Evolutionary conservation across 2,329 filamentous ascomycete species (phyloP), one percentile per base, ranked within the genome.

Genomic region (Macrophomina pseudophaseolina): DNA sequence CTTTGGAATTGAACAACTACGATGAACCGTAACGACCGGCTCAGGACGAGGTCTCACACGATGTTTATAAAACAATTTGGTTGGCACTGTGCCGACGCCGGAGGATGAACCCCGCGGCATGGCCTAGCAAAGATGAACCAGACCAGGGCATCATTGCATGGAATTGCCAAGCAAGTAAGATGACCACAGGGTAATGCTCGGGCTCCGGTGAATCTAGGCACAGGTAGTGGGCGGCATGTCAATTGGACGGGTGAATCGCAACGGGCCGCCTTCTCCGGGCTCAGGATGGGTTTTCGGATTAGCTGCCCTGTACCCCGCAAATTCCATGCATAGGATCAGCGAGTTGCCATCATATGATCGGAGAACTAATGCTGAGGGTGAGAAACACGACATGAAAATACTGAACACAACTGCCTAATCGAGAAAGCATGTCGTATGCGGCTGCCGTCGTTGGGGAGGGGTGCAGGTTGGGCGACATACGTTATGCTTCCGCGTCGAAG

Each of bases 251-350:
- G 35, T 46, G 38, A 48, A 54, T 54, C 48, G 62, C 35, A 44
- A 54, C 62, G 62, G 62, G 49, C 62, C 62, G 62, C 48, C 48
- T 3, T 46, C 54, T 59, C 54, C 40, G 54, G 38, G 28, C 23
- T 32, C 12, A n/a, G 11, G 40, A 32, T 8, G 54, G 54, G 38
- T 59, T 33, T 59, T 46, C 54, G 54, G 54, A 59, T n/a, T 46
- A 59, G 54, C 40, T 59, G 28, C n/a, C 30, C 28, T 46, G 54
- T 59, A 59, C 54, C 54, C 54, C 54, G 54, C 54, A 59, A 46
- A 59, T 33, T 32, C 40, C 14, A 32, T 32, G 54, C 54, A 59
- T 32, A 35, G 38, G 23, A 59, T 32, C 51, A 53, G 51, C 51
- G 30, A 6, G 51, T 33, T 53, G 12, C 51, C 54, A 33, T 59